phyloP scores from a whole-genome alignment of 2,329 filamentous ascomycete species.

The Talaromyces verruculosus region DNA sequence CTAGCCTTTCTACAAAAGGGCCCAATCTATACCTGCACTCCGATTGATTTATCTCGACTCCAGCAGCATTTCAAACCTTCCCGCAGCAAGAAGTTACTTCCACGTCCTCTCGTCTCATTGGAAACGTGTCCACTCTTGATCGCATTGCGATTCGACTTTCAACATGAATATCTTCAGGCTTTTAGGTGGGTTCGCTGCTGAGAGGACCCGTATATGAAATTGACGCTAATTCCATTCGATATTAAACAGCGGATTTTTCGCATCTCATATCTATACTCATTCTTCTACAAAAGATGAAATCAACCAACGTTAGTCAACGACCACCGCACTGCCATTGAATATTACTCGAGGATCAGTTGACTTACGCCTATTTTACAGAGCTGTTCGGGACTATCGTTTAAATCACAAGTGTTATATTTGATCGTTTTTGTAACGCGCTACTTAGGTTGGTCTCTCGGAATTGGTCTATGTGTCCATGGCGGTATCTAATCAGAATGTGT shows the following conservation, averaged over 20 bases:
- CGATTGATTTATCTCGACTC: not conserved
- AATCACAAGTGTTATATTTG: slow-evolving; percentile 93
- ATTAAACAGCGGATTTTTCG: slow-evolving; percentile 76
- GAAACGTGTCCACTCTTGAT: slow-evolving; percentile 17
- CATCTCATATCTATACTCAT: slow-evolving; percentile 94
- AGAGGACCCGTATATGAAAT: not conserved
- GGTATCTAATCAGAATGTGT: not conserved
- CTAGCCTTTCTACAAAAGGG: not conserved
- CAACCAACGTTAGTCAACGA: slow-evolving; percentile 69
- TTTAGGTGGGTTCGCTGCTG: slow-evolving; percentile 50
- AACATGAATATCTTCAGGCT: slow-evolving; percentile 71
- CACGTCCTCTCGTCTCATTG: not conserved
- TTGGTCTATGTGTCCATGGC: not conserved
- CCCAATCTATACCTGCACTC: not conserved
- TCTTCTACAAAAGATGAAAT: slow-evolving; percentile 92
- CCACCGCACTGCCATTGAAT: not conserved
- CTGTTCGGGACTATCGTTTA: slow-evolving; percentile 97
- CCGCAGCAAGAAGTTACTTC: not conserved
- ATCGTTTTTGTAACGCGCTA: slow-evolving; percentile 93
- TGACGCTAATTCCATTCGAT: slow-evolving; percentile 23
- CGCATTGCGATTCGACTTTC: slow-evolving; percentile 25
- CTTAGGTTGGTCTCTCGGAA: slow-evolving; percentile 58
- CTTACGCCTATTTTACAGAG: slow-evolving; percentile 59
- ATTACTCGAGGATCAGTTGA: not conserved
- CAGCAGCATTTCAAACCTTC: not conserved